phyloP scores from a whole-genome alignment of 2,329 filamentous ascomycete genomes.

The Fusarium decemcellulare region DNA sequence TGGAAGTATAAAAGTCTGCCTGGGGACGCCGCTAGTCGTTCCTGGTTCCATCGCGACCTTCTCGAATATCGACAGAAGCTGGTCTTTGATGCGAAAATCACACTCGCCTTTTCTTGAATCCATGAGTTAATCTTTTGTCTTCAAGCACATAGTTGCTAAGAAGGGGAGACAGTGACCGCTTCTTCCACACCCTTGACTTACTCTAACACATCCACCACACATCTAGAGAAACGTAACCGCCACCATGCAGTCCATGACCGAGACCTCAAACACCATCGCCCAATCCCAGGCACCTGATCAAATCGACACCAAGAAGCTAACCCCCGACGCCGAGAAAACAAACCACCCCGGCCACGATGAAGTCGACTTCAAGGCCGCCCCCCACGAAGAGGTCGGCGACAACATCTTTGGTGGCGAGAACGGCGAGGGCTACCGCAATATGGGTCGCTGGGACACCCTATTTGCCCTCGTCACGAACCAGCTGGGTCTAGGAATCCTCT shows the following conservation, averaged over 20 bases:
- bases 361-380: conserved; percentile 6
- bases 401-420: conserved; percentile 17
- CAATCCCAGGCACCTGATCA: not conserved
- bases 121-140: not conserved
- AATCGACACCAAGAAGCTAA: not conserved
- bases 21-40: not conserved
- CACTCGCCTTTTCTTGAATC: not conserved
- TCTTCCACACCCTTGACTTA: no score
- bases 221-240: not conserved
- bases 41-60: not conserved
- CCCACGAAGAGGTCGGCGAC: not conserved
- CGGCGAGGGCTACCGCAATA: conserved; percentile 29
- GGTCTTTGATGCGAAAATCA: not conserved
- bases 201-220: not conserved
- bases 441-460: conserved; percentile 29
- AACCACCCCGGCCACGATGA: not conserved
- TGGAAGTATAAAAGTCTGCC: conserved; percentile 1
- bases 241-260: not conserved
- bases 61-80: not conserved
- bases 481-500: conserved; percentile 32
- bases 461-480: conserved; percentile 36
- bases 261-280: not conserved
- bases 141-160: not conserved
- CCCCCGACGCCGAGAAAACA: not conserved
- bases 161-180: not conserved